phyloP scores from a whole-genome alignment of 768 basidiomycete genomes.

The Tylopilus vinaceipallidus region DNA sequence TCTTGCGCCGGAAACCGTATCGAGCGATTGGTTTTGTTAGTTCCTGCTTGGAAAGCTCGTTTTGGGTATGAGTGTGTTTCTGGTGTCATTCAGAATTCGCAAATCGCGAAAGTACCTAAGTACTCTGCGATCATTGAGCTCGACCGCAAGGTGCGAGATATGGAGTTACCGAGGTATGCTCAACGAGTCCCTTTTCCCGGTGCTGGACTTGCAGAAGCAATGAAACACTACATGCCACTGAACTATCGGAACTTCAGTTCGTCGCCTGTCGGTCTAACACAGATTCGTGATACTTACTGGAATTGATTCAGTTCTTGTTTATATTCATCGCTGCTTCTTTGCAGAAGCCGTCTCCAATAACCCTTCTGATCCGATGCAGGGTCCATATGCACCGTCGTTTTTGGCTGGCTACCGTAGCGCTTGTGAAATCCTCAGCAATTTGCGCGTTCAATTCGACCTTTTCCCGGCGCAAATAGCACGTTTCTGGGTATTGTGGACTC shows the following conservation, averaged over 20 bases:
- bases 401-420: slow-evolving; percentile 67
- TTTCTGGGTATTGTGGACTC: slow-evolving; percentile 74
- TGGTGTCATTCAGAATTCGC: slow-evolving; percentile 63
- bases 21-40: slow-evolving; percentile 30
- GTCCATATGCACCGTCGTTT: slow-evolving; percentile 64
- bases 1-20: background rate
- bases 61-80: slow-evolving; percentile 67
- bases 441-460: slow-evolving; percentile 47
- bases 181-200: slow-evolving; percentile 48
- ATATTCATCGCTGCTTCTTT: slow-evolving; percentile 76
- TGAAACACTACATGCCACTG: slow-evolving; percentile 73
- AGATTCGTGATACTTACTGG: background rate
- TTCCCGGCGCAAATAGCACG: slow-evolving; percentile 60
- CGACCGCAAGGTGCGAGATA: slow-evolving; percentile 64
- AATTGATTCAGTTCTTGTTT: slow-evolving; percentile 52
- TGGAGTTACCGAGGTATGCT: slow-evolving; percentile 64
- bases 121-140: slow-evolving; percentile 63
- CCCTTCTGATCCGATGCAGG: slow-evolving; percentile 66
- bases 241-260: slow-evolving; percentile 71
- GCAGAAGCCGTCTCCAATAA: slow-evolving; percentile 67
- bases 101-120: slow-evolving; percentile 62
- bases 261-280: slow-evolving; percentile 24
- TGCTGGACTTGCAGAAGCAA: slow-evolving; percentile 54
- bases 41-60: slow-evolving; percentile 68
- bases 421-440: slow-evolving; percentile 50